Conservation (phyloP, 345 rosid genomes). For the Ceriops zippeliana region DNA sequence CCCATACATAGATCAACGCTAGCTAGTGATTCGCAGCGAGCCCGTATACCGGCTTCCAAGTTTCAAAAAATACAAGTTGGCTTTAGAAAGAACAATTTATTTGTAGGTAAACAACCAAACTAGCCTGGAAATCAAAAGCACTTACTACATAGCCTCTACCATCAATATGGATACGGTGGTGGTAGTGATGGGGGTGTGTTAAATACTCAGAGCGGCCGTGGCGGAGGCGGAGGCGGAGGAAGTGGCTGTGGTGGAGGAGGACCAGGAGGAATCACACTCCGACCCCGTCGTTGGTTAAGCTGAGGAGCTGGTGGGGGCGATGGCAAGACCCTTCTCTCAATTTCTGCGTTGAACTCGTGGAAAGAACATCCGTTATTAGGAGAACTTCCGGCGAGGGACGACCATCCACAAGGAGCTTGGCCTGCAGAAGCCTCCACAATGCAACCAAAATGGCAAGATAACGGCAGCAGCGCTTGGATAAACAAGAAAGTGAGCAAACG, state of each 20-base stretch:
- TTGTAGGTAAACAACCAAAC: too few relatives aligned
- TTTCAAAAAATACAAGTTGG: too few relatives aligned
- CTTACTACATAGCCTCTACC: background rate
- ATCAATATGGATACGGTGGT: background rate
- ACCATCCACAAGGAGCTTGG: background rate
- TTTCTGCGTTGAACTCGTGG: background rate
- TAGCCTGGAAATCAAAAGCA: too few relatives aligned
- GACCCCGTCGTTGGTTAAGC: background rate
- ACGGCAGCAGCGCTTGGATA: background rate
- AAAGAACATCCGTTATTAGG: background rate
- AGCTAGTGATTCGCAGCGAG: too few relatives aligned
- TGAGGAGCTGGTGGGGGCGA: constrained; percentile 4
- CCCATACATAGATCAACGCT: too few relatives aligned
- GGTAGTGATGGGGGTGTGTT: background rate
- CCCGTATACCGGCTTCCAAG: too few relatives aligned
- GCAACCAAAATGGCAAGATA: background rate
- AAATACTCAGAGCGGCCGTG: too few relatives aligned
- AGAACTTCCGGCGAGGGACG: too few relatives aligned
- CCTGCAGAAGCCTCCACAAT: background rate
- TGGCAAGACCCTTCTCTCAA: background rate
- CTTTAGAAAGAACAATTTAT: too few relatives aligned
- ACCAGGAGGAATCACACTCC: background rate
- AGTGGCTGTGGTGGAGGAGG: background rate
- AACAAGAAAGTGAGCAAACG: background rate
- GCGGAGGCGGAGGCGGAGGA: background rate